Conservation (phyloP, 495 filamentous ascomycete species). For the Acidomyces sp. region DNA sequence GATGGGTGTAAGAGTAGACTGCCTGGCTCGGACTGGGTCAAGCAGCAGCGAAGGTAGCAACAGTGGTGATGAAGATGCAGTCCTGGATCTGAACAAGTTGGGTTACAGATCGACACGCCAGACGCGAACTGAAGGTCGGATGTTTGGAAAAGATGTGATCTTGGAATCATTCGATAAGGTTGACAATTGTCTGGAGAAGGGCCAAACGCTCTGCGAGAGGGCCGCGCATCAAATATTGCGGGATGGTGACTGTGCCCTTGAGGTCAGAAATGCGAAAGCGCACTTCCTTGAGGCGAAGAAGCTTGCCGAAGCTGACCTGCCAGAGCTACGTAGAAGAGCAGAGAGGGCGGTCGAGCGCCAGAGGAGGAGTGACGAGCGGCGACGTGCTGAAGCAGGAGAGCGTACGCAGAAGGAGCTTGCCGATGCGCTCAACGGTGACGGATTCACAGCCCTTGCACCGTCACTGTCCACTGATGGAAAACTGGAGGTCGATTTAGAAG, state of each 20-base stretch:
- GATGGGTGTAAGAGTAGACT: constrained; percentile 49
- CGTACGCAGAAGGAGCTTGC: not conserved
- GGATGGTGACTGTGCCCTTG: constrained; percentile 62
- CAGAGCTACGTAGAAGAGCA: constrained; percentile 1
- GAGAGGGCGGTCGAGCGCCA: constrained; percentile 1
- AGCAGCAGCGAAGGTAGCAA: constrained; percentile 19
- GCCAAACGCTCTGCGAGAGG: constrained; percentile 67
- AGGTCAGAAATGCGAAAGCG: constrained; percentile 55
- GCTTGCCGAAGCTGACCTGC: constrained; percentile 36
- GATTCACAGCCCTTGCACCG: not conserved
- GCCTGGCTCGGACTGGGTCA: constrained; percentile 43
- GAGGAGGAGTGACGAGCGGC: constrained; percentile 1
- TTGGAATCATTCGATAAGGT: constrained; percentile 48
- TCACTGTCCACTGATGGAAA: constrained; percentile 1
- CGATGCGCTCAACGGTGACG: too few relatives aligned
- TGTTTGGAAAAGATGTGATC: constrained; percentile 5
- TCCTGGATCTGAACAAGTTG: constrained; percentile 26
- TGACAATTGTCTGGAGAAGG: constrained; percentile 64
- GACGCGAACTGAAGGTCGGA: not conserved
- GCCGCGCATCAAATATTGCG: constrained; percentile 79
- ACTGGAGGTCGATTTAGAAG: constrained; percentile 17
- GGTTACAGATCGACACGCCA: constrained; percentile 2
- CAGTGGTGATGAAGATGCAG: constrained; percentile 24
- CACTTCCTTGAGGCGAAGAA: constrained; percentile 43
- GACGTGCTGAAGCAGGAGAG: not conserved